Evolutionary conservation across 768 basidiomycete species (phyloP).

Genomic region (Candolleomyces eurysporus): DNA sequence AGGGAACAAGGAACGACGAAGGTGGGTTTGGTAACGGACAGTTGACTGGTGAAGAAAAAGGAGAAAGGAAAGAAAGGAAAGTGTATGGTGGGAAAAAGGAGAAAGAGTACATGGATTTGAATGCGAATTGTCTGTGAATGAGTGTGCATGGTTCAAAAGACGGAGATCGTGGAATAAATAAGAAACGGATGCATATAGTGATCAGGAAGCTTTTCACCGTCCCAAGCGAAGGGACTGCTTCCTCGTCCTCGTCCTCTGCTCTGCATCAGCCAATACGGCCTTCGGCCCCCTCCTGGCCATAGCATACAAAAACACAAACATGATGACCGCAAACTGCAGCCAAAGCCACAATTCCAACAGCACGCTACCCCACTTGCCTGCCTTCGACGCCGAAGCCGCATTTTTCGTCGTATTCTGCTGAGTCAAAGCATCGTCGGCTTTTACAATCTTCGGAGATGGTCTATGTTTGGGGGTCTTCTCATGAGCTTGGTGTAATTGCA

Average conservation of each 20-base stretch:
- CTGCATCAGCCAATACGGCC: conserved; percentile 53
- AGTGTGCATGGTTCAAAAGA: no score
- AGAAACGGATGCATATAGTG: no score
- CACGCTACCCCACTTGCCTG: conserved; percentile 31
- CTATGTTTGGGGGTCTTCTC: no score
- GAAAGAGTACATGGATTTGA: no score
- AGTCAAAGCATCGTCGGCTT: background rate
- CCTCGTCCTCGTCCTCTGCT: conserved; percentile 23
- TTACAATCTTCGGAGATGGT: background rate
- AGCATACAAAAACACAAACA: conserved; percentile 75
- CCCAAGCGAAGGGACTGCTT: conserved; percentile 11
- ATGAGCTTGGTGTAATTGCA: conserved; percentile 13
- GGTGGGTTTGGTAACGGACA: no score
- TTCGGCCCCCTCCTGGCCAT: conserved; percentile 79
- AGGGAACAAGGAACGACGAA: no score
- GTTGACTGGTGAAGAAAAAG: no score
- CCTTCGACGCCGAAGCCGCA: conserved; percentile 13
- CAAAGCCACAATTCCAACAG: conserved; percentile 81
- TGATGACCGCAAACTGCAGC: conserved; percentile 75
- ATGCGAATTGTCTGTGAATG: no score
- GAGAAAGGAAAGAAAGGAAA: no score
- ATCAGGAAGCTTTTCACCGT: background rate
- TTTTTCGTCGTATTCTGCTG: conserved; percentile 1
- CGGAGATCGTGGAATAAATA: no score
- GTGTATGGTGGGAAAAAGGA: no score